phyloP scores from a whole-genome alignment of 768 basidiomycete genomes.

The Clathrus columnatus region DNA sequence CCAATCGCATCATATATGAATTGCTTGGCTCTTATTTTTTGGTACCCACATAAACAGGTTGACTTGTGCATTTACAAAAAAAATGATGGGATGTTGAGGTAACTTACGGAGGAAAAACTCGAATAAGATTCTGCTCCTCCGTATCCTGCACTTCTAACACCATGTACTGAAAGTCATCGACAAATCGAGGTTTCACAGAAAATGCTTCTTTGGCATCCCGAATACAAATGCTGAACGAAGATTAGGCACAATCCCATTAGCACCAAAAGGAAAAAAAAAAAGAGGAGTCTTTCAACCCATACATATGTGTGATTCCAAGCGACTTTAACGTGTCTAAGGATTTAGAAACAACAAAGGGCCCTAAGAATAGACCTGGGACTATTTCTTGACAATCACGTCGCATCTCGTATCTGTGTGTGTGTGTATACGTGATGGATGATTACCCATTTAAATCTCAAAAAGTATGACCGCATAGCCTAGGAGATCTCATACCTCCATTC shows the following conservation, averaged over 20 bases:
- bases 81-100: neutral
- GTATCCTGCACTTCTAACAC: constrained; percentile 84
- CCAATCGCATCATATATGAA: constrained; percentile 67
- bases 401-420: constrained; percentile 73
- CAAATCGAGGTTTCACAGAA: constrained; percentile 80
- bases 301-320: constrained; percentile 82
- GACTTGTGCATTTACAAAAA: neutral
- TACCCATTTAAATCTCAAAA: neutral
- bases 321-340: constrained; percentile 56
- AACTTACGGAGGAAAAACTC: constrained; percentile 75
- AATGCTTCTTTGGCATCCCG: constrained; percentile 86
- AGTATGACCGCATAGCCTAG: constrained; percentile 14
- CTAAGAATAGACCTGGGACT: constrained; percentile 69
- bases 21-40: constrained; percentile 48
- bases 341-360: constrained; percentile 85
- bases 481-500: constrained; percentile 83
- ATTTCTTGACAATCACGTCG: constrained; percentile 92
- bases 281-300: constrained; percentile 16
- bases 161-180: constrained; percentile 67
- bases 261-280: neutral
- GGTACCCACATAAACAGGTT: neutral
- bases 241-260: neutral
- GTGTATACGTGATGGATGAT: neutral
- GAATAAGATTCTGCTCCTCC: constrained; percentile 91
- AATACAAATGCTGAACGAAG: constrained; percentile 62